Evolutionary conservation across 176 grass and related monocot genomes (phyloP).

Genomic region (Avena sativa): DNA sequence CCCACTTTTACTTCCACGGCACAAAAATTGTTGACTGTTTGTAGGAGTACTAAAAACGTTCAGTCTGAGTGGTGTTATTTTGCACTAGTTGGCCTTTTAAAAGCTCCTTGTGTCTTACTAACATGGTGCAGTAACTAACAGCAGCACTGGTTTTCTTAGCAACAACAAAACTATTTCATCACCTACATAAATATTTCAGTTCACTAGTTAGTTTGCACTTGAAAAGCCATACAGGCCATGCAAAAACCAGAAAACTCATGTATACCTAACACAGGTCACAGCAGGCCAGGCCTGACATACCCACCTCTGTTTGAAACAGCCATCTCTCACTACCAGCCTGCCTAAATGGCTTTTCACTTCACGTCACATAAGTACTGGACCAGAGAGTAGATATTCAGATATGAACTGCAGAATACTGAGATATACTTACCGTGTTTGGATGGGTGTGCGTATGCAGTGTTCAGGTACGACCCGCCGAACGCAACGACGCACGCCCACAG

Average conservation of each 20-base stretch:
- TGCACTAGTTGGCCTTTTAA: not conserved
- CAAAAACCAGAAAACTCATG: not conserved
- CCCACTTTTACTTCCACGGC: too few relatives aligned
- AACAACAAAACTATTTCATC: not conserved
- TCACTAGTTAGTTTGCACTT: not conserved
- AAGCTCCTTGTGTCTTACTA: not conserved
- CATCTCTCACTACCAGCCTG: not conserved
- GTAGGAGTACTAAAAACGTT: not conserved
- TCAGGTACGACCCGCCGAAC: conserved; percentile 92
- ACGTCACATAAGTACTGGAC: not conserved
- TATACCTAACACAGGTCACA: not conserved
- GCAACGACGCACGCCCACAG: conserved; percentile 74
- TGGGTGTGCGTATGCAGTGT: conserved; percentile 56
- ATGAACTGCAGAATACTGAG: not conserved
- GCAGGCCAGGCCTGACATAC: not conserved
- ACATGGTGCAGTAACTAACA: not conserved
- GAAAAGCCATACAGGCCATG: not conserved
- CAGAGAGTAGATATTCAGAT: not conserved
- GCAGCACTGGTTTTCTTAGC: not conserved
- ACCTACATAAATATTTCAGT: not conserved
- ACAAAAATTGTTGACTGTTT: not conserved
- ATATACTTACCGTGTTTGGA: not conserved
- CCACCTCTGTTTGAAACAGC: not conserved
- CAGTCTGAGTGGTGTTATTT: not conserved
- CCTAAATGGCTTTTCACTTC: not conserved